phyloP scores from a whole-genome alignment of 441 rosid species.

The Syzygium syzygioides region DNA sequence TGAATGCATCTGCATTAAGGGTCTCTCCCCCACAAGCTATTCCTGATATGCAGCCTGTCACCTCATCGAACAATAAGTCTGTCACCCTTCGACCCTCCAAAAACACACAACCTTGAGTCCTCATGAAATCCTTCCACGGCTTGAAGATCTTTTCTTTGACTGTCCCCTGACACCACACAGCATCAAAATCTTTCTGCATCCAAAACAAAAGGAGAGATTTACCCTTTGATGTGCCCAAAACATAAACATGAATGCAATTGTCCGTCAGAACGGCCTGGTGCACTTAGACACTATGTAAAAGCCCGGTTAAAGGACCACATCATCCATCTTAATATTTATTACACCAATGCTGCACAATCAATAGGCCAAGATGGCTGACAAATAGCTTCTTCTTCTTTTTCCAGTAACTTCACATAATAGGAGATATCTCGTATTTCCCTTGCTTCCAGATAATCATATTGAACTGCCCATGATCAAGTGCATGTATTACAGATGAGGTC shows the following conservation, averaged over 20 bases:
- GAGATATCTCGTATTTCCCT: not conserved
- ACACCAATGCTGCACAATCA: not conserved
- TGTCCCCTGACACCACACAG: conserved; percentile 42
- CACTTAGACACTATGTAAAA: not conserved
- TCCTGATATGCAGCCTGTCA: conserved; percentile 35
- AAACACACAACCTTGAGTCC: conserved; percentile 37
- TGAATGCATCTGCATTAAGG: conserved; percentile 37
- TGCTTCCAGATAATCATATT: not conserved
- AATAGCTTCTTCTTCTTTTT: not conserved
- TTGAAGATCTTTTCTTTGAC: conserved; percentile 35
- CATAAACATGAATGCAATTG: not conserved
- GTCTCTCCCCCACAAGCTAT: conserved; percentile 38
- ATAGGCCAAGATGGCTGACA: not conserved
- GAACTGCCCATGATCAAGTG: not conserved
- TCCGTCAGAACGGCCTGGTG: not conserved
- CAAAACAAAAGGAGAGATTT: conserved; percentile 1
- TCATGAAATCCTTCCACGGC: conserved; percentile 44
- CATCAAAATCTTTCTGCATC: conserved; percentile 43
- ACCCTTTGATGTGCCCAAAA: not conserved
- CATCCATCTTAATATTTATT: not conserved
- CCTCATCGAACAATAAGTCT: conserved; percentile 29
- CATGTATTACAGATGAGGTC: not conserved
- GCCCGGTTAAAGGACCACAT: not conserved
- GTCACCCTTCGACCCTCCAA: conserved; percentile 26
- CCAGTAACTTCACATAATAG: not conserved